Evolutionary conservation across 164 flowering plant genomes (phyloP), one percentile per base, ranked within the genome.

Genomic region (Magnolia changhungtana): DNA sequence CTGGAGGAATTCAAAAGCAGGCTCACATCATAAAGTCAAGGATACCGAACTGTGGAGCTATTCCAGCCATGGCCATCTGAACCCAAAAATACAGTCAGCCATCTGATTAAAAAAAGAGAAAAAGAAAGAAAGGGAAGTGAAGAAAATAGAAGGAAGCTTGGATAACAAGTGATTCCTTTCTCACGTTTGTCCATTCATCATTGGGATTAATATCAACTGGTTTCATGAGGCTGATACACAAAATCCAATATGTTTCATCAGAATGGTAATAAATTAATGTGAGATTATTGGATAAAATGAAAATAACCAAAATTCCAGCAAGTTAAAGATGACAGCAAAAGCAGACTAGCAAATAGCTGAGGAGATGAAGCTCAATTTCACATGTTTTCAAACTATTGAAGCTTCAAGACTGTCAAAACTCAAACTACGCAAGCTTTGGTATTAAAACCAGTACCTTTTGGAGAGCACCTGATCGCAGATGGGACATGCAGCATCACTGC

Each of bases 391-490:
- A 55, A 55, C 61, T 55, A 11, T 55, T 55, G 18, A 55, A 55
- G 61, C 16, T 55, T 55, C 61, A 55, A 55, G 13, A 55, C 18
- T 5, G 10, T 51, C 27, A 16, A 27, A 72, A 14, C 29, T 7
- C 11, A 72, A 50, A 31, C 71, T 8, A 29, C n/a, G 23, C 61
- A 75, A 63, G 19, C 18, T 14, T 58, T 24, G 18, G 74, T 27
- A 65, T 10, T 20, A 18, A 13, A 58, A 19, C 66, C 18, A 45
- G 10, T 52, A 91, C 99, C 99, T 94, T 85, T 91, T 96, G 63
- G 98, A 96, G 63, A 92, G 95, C 50, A 96, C 97, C 85, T 94
- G 97, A 81, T 96, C 99, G 79, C 99, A 96, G 63, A 96, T 87
- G 24, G 99, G 98, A 74, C 99, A 96, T 74, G 97, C 97, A 45